phyloP scores from a whole-genome alignment of 176 grass and related monocot species.

The Puya raimondii region DNA sequence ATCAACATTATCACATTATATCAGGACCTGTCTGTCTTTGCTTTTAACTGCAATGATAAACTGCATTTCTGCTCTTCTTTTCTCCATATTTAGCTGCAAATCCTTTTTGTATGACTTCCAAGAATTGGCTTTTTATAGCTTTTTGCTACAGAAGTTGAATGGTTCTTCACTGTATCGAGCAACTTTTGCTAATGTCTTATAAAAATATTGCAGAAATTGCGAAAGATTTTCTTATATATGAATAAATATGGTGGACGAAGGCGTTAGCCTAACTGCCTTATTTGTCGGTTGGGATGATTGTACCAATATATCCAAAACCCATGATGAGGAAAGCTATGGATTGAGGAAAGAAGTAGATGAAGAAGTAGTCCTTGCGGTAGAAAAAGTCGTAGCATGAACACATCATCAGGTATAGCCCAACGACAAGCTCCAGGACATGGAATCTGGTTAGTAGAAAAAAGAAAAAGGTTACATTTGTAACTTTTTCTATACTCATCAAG shows the following conservation, averaged over 20 bases:
- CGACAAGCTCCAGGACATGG: constrained; percentile 20
- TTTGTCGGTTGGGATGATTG: constrained; percentile 31
- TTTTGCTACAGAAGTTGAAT: too few species aligned
- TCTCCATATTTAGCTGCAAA: too few species aligned
- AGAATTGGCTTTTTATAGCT: too few species aligned
- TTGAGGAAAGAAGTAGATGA: constrained; percentile 20
- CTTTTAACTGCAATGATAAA: too few species aligned
- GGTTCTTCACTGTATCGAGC: too few species aligned
- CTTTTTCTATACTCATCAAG: constrained; percentile 1
- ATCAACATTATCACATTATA: too few species aligned
- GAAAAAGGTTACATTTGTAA: constrained; percentile 4
- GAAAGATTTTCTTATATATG: not conserved
- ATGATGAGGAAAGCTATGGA: constrained; percentile 37
- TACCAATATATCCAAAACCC: constrained; percentile 41
- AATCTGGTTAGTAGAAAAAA: constrained; percentile 27
- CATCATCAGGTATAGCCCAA: constrained; percentile 30
- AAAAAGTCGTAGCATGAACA: constrained; percentile 27
- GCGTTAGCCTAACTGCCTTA: constrained; percentile 3
- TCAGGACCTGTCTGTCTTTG: too few species aligned
- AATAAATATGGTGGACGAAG: not conserved
- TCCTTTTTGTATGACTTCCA: too few species aligned
- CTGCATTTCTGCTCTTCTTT: too few species aligned
- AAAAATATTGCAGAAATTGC: too few species aligned
- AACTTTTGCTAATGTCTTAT: too few species aligned
- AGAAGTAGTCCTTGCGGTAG: constrained; percentile 25